phyloP scores from a whole-genome alignment of 768 basidiomycete species.

The Lentinula raphanica region DNA sequence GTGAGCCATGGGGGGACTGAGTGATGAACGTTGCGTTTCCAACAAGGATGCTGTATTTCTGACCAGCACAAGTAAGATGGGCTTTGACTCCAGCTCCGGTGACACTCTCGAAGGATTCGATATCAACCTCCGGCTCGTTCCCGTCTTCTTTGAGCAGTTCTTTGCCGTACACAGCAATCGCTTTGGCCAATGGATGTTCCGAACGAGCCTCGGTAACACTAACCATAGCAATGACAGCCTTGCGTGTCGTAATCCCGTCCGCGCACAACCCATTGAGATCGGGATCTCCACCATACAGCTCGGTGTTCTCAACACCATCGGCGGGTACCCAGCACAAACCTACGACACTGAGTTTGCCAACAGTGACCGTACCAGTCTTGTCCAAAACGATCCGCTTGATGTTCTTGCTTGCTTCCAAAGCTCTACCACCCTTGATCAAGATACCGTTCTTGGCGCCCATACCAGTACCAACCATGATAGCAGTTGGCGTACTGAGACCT shows the following conservation, averaged over 20 bases:
- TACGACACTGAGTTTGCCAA: constrained; percentile 85
- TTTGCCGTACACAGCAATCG: constrained; percentile 80
- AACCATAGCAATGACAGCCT: constrained; percentile 72
- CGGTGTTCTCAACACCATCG: constrained; percentile 21
- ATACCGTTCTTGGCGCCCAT: constrained; percentile 97
- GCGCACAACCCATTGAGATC: constrained; percentile 44
- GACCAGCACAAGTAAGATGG: constrained; percentile 46
- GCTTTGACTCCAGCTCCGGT: constrained; percentile 89
- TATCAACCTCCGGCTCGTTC: constrained; percentile 46
- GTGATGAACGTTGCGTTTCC: constrained; percentile 74
- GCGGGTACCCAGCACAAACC: constrained; percentile 69
- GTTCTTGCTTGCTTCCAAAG: constrained; percentile 83
- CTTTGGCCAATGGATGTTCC: constrained; percentile 94
- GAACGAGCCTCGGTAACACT: constrained; percentile 85
- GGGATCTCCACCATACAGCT: constrained; percentile 39
- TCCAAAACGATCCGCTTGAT: constrained; percentile 84
- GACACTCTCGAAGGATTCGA: constrained; percentile 79
- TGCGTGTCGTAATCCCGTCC: constrained; percentile 57
- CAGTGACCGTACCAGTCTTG: constrained; percentile 96
- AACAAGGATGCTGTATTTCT: constrained; percentile 57
- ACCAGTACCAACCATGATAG: constrained; percentile 99
- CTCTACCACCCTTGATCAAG: constrained; percentile 94
- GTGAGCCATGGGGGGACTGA: constrained; percentile 41
- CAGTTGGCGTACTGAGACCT: constrained; percentile 93
- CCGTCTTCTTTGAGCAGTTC: constrained; percentile 44